These are phyloP conservation scores for Tinospora cordifolia DNA, from an alignment of 164 flowering plant genomes.

Conservation along the genomic window DNA sequence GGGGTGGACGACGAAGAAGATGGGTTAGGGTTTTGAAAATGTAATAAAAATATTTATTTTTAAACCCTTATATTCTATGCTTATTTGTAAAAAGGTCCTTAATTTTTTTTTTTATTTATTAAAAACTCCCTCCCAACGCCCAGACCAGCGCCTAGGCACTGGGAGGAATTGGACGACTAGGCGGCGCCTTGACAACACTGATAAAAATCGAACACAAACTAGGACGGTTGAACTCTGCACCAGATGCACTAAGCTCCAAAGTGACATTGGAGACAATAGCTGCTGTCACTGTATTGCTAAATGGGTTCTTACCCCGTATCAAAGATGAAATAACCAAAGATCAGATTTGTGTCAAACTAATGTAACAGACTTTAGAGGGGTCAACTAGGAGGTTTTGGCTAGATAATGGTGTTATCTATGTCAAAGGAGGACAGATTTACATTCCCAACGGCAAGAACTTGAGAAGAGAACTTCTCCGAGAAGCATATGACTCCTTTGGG, in stretches of 20 bases:
- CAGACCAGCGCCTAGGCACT: too few species aligned
- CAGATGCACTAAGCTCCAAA: conserved; percentile 16
- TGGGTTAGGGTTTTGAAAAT: too few species aligned
- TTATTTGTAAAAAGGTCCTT: too few species aligned
- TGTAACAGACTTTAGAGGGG: too few species aligned
- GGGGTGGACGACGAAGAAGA: too few species aligned
- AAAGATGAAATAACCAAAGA: background rate
- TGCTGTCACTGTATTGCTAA: background rate
- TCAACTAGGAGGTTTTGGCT: background rate
- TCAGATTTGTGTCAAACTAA: too few species aligned
- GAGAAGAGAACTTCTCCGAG: conserved; percentile 9
- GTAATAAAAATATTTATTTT: too few species aligned
- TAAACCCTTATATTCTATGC: too few species aligned
- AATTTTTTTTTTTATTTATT: too few species aligned
- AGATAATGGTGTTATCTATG: background rate
- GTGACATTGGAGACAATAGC: background rate
- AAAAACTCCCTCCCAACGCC: too few species aligned
- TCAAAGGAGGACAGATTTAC: conserved; percentile 3
- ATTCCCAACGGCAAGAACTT: background rate
- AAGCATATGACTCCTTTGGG: conserved; percentile 8
- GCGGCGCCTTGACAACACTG: too few species aligned
- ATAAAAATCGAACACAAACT: background rate
- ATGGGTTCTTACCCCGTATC: background rate
- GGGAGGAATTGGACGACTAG: too few species aligned
- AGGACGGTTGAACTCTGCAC: background rate